Evolutionary conservation across 768 basidiomycete genomes (phyloP).

Genomic region (Auriculariales sp.): DNA sequence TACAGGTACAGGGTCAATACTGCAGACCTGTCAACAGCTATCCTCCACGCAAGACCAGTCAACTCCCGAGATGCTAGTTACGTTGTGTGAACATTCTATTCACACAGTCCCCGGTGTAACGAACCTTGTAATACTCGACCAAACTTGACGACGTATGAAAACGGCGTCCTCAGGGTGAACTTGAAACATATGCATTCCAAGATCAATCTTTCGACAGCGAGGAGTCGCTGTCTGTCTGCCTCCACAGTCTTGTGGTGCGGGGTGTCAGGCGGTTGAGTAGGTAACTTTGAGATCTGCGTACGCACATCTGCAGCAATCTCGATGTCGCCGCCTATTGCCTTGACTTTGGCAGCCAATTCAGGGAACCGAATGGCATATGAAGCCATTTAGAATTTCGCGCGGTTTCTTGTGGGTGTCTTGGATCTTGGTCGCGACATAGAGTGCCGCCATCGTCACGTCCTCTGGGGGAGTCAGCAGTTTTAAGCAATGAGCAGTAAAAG

Average conservation of each 20-base stretch:
- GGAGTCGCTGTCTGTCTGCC: conserved; percentile 65
- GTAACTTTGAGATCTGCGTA: too few relatives aligned
- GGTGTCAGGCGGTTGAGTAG: conserved; percentile 4
- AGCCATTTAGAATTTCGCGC: conserved; percentile 76
- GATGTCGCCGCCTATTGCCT: conserved; percentile 66
- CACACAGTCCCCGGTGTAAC: conserved; percentile 5
- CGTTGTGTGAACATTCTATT: background rate
- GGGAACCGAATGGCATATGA: conserved; percentile 80
- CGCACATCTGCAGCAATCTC: conserved; percentile 71
- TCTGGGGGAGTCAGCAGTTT: conserved; percentile 16
- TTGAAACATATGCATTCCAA: conserved; percentile 96
- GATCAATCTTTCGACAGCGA: conserved; percentile 81
- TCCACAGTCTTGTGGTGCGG: conserved; percentile 59
- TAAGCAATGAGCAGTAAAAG: background rate
- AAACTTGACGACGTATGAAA: conserved; percentile 84
- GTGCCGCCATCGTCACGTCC: conserved; percentile 77
- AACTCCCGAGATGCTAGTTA: conserved; percentile 54
- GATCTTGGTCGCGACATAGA: conserved; percentile 94
- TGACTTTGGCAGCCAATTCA: conserved; percentile 76
- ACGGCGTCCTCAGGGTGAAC: conserved; percentile 74
- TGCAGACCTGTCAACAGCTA: conserved; percentile 75
- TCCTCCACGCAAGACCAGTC: conserved; percentile 78
- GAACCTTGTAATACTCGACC: conserved; percentile 55
- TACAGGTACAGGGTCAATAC: background rate
- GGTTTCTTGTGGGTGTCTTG: conserved; percentile 99